A percentile compares a stretch with the other conserved stretches of the same genome.
Evolutionary conservation across 495 filamentous ascomycete species (phyloP).

Genomic region (Umbilicaria muhlenbergii): DNA sequence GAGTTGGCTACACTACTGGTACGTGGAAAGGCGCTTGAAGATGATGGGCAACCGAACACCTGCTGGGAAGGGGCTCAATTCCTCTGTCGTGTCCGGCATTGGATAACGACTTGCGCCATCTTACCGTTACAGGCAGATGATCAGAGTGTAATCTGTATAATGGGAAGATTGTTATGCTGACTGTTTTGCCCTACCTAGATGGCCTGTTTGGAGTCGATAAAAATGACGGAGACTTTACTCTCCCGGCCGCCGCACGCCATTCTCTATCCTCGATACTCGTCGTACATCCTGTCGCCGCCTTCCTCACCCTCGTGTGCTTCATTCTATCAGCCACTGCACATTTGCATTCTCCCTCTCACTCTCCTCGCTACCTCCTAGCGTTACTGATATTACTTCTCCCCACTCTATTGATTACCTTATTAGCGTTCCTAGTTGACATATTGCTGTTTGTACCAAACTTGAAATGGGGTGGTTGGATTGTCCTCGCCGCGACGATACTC

Average conservation of each 20-base stretch:
- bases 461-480: conserved; percentile 89
- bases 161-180: conserved; percentile 1
- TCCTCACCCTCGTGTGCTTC: conserved; percentile 74
- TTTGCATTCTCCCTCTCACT: conserved; percentile 83
- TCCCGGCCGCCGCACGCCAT: conserved; percentile 56
- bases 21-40: conserved; percentile 21
- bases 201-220: conserved; percentile 27
- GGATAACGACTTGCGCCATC: no score
- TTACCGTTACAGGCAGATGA: background rate
- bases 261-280: conserved; percentile 86
- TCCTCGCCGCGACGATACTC: conserved; percentile 78
- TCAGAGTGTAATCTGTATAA: conserved; percentile 3
- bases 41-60: background rate
- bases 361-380: conserved; percentile 69
- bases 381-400: conserved; percentile 75
- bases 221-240: conserved; percentile 46
- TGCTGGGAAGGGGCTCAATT: background rate
- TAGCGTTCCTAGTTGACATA: conserved; percentile 92
- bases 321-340: conserved; percentile 67
- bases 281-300: conserved; percentile 78
- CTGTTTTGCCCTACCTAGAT: conserved; percentile 11
- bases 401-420: conserved; percentile 66
- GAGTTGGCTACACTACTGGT: conserved; percentile 80
- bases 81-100: no score
- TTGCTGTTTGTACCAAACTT: conserved; percentile 89